These are phyloP conservation scores for Inga laurina DNA, from an alignment of 306 rosid species.

Conservation along the genomic window DNA sequence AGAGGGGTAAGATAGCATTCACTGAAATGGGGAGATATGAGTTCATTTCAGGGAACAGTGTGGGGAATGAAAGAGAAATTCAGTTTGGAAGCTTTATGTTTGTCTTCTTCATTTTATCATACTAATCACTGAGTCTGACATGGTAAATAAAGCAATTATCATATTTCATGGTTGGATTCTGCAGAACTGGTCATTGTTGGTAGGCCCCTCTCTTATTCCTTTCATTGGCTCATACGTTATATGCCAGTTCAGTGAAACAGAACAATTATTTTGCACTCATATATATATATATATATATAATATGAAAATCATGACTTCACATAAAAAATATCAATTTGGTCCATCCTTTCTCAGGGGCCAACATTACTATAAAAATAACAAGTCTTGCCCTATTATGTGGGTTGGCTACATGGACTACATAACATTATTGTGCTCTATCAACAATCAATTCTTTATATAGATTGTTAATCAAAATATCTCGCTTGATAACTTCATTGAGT, in stretches of 20 bases:
- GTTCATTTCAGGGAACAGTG: neutral
- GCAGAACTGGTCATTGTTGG: neutral
- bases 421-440: too few species aligned
- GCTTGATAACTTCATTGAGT: too few species aligned
- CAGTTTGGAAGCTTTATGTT: neutral
- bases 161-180: neutral
- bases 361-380: neutral
- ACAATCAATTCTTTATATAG: too few species aligned
- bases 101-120: neutral
- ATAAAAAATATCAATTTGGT: neutral
- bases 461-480: too few species aligned
- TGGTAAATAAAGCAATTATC: neutral
- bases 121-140: neutral
- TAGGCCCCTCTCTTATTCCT: neutral
- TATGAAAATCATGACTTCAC: neutral
- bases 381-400: too few species aligned
- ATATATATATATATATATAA: too few species aligned
- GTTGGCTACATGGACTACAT: too few species aligned
- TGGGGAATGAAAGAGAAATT: neutral
- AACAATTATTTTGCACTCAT: too few species aligned
- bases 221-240: neutral
- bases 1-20: neutral
- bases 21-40: neutral
- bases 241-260: neutral
- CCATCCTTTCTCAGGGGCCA: neutral